Conservation (phyloP, 768 basidiomycete genomes). For the Tephrocybe sp. region DNA sequence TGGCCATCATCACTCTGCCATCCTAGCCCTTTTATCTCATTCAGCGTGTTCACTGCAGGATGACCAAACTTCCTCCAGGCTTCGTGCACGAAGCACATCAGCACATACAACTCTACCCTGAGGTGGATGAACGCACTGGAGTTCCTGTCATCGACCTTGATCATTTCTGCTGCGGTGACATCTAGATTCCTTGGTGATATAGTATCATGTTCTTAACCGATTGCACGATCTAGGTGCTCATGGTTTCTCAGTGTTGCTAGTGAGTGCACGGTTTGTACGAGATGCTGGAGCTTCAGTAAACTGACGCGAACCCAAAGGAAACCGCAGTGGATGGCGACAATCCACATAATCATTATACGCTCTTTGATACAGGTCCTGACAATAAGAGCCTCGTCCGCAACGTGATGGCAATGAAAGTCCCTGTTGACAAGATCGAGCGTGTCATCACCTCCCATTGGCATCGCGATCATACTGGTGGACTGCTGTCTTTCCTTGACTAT, state of each 20-base stretch:
- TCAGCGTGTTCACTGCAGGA: conserved; percentile 38
- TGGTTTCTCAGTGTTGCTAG: conserved; percentile 80
- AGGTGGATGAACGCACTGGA: conserved; percentile 37
- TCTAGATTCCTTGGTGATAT: background rate
- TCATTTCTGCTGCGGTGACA: conserved; percentile 55
- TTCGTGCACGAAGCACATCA: conserved; percentile 70
- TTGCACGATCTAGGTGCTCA: conserved; percentile 53
- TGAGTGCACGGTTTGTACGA: conserved; percentile 28
- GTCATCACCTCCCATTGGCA: conserved; percentile 83
- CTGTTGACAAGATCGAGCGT: conserved; percentile 51
- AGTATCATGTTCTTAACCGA: background rate
- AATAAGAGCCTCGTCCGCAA: conserved; percentile 73
- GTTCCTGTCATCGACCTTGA: conserved; percentile 72
- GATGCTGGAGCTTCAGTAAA: background rate
- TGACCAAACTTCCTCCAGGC: conserved; percentile 75
- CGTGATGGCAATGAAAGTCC: conserved; percentile 53
- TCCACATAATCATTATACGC: conserved; percentile 40
- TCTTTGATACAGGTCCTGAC: conserved; percentile 88
- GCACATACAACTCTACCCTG: conserved; percentile 53
- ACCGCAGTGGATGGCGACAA: conserved; percentile 45
- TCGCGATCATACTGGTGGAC: conserved; percentile 70
- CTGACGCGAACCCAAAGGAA: conserved; percentile 36
- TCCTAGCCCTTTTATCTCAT: background rate
- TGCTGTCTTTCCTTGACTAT: conserved; percentile 59
- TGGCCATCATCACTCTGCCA: background rate